Percentiles rank a stretch among this genome's conserved stretches.
These are phyloP conservation scores for Aspergillus leporis DNA, from an alignment of 495 filamentous ascomycete genomes.

Conservation along the genomic window DNA sequence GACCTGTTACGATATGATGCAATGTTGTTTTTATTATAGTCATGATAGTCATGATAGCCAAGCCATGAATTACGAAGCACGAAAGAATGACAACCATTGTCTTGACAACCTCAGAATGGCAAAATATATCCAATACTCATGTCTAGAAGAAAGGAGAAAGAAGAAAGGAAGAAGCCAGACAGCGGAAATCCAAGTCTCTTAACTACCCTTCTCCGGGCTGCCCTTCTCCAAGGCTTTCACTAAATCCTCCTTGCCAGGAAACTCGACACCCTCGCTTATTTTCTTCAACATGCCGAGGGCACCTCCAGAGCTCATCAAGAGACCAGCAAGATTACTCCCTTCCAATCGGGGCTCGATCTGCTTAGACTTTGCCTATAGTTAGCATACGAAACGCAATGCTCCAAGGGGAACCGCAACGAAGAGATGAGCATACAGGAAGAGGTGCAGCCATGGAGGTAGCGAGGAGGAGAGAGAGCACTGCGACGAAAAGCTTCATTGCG, in stretches of 20 bases:
- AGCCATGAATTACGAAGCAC: slow-evolving; percentile 3
- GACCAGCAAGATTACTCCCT: not conserved
- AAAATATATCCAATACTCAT: not conserved
- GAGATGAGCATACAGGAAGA: slow-evolving; percentile 10
- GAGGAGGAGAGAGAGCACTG: slow-evolving; percentile 11
- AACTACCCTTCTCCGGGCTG: not conserved
- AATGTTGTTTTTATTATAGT: slow-evolving; percentile 2
- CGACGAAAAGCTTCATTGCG: slow-evolving; percentile 20
- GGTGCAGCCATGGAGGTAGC: slow-evolving; percentile 11
- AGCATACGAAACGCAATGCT: not conserved
- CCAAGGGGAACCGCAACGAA: not conserved
- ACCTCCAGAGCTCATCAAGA: not conserved
- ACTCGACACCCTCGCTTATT: not conserved
- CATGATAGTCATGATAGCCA: slow-evolving; percentile 1
- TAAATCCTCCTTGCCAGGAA: not conserved
- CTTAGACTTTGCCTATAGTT: not conserved
- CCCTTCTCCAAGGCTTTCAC: not conserved
- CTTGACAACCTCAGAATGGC: not conserved
- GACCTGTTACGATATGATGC: slow-evolving; percentile 3
- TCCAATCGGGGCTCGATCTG: not conserved
- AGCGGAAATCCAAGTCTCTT: not conserved
- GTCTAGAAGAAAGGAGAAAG: not conserved
- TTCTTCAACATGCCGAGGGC: not conserved
- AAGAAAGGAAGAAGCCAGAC: not conserved
- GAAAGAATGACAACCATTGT: not conserved